A percentile compares a stretch with the other conserved stretches of the same genome.
phyloP scores from a whole-genome alignment of 2,329 filamentous ascomycete genomes.

The Xylariaceae sp. region DNA sequence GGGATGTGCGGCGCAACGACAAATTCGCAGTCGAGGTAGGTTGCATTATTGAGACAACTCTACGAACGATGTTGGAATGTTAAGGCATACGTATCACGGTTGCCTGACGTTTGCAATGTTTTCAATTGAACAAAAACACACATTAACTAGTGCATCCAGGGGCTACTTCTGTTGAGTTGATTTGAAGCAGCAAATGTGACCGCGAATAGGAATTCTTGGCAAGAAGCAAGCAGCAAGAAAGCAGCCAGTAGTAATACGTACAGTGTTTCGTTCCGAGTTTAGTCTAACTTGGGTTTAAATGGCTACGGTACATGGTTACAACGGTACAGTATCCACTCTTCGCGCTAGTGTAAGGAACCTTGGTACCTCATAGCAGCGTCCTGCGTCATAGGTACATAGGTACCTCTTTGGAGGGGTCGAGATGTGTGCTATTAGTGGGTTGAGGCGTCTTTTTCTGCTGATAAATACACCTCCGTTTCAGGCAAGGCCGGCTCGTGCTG shows the following conservation, averaged over 20 bases:
- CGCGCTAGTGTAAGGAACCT: not conserved
- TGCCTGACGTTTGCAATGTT: conserved; percentile 1
- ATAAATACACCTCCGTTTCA: conserved; percentile 32
- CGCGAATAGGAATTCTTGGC: conserved; percentile 23
- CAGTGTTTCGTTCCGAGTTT: too few relatives aligned
- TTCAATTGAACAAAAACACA: conserved; percentile 2
- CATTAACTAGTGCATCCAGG: conserved; percentile 6
- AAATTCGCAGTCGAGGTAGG: not conserved
- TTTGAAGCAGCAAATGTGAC: conserved; percentile 20
- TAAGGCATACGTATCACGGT: too few relatives aligned
- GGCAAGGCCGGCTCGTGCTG: not conserved
- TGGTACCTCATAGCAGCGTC: too few relatives aligned
- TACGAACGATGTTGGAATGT: too few relatives aligned
- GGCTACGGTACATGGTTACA: too few relatives aligned
- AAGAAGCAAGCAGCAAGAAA: too few relatives aligned
- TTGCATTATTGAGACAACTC: conserved; percentile 13
- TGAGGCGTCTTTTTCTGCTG: conserved; percentile 26
- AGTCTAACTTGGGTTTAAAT: too few relatives aligned
- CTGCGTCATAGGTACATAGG: too few relatives aligned
- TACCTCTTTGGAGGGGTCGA: conserved; percentile 23
- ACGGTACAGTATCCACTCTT: not conserved
- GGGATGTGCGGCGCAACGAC: conserved; percentile 16
- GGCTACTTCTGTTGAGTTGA: conserved; percentile 8
- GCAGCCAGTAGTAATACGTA: too few relatives aligned
- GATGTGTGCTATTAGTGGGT: conserved; percentile 3